These are phyloP conservation scores for Massariosphaeria phaeospora DNA, from an alignment of 495 filamentous ascomycete species.

Conservation along the genomic window DNA sequence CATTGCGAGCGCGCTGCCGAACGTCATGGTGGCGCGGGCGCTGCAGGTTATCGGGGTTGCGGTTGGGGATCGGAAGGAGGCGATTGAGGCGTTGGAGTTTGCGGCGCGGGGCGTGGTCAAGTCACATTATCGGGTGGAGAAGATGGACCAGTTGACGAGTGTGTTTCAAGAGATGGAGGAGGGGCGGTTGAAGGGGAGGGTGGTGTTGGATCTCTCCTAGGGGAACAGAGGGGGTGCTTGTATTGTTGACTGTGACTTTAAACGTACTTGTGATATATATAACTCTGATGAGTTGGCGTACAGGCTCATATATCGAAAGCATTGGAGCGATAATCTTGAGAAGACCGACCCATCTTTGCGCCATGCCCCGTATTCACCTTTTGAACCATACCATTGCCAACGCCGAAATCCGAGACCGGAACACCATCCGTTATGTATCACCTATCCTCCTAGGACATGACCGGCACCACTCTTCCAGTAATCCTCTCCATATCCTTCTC, in stretches of 20 bases:
- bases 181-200: slow-evolving; percentile 38
- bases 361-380: no score
- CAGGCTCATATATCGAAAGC: no score
- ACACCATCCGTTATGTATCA: no score
- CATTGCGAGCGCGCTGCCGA: slow-evolving; percentile 54
- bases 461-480: slow-evolving; percentile 6
- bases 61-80: slow-evolving; percentile 61
- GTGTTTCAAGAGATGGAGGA: slow-evolving; percentile 35
- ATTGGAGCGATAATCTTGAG: no score
- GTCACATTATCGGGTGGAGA: slow-evolving; percentile 28
- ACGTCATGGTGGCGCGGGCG: slow-evolving; percentile 49
- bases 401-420: no score
- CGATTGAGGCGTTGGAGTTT: slow-evolving; percentile 62
- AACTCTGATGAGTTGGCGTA: no score
- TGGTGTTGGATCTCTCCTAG: slow-evolving; percentile 39
- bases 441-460: slow-evolving; percentile 8
- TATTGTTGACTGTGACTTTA: not conserved
- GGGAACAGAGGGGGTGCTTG: not conserved
- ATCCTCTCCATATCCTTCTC: slow-evolving; percentile 16
- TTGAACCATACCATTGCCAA: no score
- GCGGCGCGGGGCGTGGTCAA: slow-evolving; percentile 41
- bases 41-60: slow-evolving; percentile 56
- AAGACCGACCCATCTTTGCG: no score
- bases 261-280: no score
- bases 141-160: slow-evolving; percentile 31